Evolutionary conservation across 2,329 filamentous ascomycete genomes (phyloP).

Genomic region (Beauveria brongniartii): DNA sequence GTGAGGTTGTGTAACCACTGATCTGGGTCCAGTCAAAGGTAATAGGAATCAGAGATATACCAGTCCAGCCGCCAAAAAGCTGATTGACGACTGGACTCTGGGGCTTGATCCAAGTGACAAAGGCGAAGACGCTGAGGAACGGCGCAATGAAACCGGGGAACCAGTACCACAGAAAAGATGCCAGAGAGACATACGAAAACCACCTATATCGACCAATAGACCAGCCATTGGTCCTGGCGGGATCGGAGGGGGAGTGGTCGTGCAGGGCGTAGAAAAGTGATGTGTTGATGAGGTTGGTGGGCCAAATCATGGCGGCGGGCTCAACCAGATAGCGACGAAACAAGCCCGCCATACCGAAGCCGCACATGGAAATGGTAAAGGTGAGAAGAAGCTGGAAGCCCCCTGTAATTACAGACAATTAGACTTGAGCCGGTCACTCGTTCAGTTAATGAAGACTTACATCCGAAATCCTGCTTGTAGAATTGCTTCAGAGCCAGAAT

Average conservation of each 20-base stretch:
- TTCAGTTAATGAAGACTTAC: not conserved
- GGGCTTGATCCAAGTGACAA: constrained; percentile 46
- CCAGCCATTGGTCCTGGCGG: constrained; percentile 35
- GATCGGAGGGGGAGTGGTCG: constrained; percentile 32
- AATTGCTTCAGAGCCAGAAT: constrained; percentile 32
- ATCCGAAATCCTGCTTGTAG: constrained; percentile 31
- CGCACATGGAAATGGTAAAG: constrained; percentile 29
- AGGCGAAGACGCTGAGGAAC: constrained; percentile 46
- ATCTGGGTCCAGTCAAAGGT: constrained; percentile 40
- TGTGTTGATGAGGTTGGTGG: constrained; percentile 38
- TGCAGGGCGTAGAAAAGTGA: constrained; percentile 39
- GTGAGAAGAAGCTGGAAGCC: constrained; percentile 30
- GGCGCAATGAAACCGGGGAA: constrained; percentile 43
- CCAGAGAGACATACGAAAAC: constrained; percentile 34
- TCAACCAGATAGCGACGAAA: constrained; percentile 48
- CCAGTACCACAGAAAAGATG: constrained; percentile 45
- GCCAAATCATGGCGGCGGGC: constrained; percentile 56
- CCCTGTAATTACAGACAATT: constrained; percentile 50
- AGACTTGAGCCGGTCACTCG: constrained; percentile 58
- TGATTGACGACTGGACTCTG: constrained; percentile 46
- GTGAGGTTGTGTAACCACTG: constrained; percentile 33
- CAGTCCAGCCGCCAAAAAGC: constrained; percentile 45
- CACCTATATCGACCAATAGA: constrained; percentile 36
- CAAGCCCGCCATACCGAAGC: constrained; percentile 34
- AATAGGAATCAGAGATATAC: constrained; percentile 44